A percentile compares a stretch with the other conserved stretches of the same genome.
These are phyloP conservation scores for Sporothrix protearum DNA, from an alignment of 2,329 filamentous ascomycete genomes.

Conservation along the genomic window DNA sequence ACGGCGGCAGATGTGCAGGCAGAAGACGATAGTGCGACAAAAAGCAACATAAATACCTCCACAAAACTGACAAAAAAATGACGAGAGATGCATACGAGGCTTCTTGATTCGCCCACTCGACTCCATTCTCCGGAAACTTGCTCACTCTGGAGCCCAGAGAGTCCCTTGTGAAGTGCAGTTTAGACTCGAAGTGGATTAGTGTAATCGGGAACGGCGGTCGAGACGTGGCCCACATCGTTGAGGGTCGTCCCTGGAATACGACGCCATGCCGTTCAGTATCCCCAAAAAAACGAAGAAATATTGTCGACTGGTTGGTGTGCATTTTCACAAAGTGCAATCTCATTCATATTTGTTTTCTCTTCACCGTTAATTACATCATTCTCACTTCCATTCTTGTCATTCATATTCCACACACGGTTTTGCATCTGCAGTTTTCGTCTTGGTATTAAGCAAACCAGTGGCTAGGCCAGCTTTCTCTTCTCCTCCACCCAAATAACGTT, in stretches of 20 bases:
- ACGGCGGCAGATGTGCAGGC: background rate
- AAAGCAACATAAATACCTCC: background rate
- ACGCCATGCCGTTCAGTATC: background rate
- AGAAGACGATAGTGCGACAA: too few relatives aligned
- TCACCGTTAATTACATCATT: too few relatives aligned
- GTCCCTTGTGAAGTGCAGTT: background rate
- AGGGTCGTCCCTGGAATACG: background rate
- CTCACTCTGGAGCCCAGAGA: background rate
- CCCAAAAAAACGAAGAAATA: background rate
- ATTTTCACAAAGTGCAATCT: background rate
- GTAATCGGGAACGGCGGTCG: background rate
- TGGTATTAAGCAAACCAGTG: too few relatives aligned
- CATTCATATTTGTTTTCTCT: background rate
- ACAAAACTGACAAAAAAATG: background rate
- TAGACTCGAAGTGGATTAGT: background rate
- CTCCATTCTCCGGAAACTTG: slow-evolving; percentile 1
- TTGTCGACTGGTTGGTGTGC: background rate
- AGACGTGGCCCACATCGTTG: background rate
- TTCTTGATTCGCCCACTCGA: background rate
- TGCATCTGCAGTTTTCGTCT: too few relatives aligned
- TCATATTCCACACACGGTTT: too few relatives aligned
- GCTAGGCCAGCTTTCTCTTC: too few relatives aligned
- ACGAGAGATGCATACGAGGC: background rate
- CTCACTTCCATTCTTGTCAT: too few relatives aligned
- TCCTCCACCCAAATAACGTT: too few relatives aligned